Evolutionary conservation across 768 basidiomycete species (phyloP), one percentile per base, ranked within the genome.

Genomic region (Nevesoporus exiguus): DNA sequence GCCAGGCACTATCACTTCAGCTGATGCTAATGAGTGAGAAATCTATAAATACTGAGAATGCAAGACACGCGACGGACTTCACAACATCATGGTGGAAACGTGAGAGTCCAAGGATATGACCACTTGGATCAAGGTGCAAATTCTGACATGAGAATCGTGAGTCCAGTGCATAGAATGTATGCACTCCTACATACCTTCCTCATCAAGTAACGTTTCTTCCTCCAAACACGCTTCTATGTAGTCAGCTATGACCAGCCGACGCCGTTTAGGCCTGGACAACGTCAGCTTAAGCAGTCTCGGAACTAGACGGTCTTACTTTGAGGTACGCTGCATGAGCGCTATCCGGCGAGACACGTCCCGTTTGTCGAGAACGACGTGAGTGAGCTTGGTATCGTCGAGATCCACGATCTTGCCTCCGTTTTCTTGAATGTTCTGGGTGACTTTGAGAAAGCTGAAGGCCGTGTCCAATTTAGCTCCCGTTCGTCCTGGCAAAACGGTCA

Each of bases 361-460:
- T 70, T 89, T 89, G 73, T 94, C 89, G 49, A 94, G 66, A 39
- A 97, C 75, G 42, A 96, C 72, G 68, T 98, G 95, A 0, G 94
- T 96, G 37, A 98, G 74, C 65, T 86, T 90, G 22, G 86, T 78
- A 48, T 97, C 84, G 51, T 80, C 72, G 3, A 97, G 75, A 51
- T 79, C 80, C 11, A 79, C 84, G 8, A 94, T 62, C 46, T 72
- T 78, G 1, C 95, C 95, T 40, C 93, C 93, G 59, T 92, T 83
- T 14, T 80, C 74, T 24, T 60, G 69, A 51, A 97, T 85, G 10
- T 77, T 64, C 50, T 72, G 74, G 13, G 74, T 70, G 7, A 87
- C 58, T 50, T 81, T 67, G 27, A 61, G 58, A 51, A 94, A n/a
- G n/a, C n/a, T n/a, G n/a, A n/a, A n/a, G n/a, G 82, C 34, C 93